Evolutionary conservation across 192 early-diverging fungal genomes (phyloP).

Genomic region (Haplosporangium gracile): DNA sequence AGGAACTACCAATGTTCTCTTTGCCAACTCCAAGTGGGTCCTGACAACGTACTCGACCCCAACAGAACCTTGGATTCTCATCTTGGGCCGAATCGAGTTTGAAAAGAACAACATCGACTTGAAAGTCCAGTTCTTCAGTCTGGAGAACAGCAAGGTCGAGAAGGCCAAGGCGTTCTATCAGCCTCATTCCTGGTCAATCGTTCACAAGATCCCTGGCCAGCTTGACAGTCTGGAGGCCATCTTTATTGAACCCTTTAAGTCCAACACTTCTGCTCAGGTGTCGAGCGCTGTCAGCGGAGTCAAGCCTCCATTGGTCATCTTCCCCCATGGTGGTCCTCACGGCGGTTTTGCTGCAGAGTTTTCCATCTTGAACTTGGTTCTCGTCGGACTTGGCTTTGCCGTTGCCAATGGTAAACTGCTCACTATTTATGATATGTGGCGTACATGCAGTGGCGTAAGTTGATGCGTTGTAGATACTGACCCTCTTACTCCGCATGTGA

Average conservation of each 20-base stretch:
- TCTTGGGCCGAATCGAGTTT: slow-evolving; percentile 40
- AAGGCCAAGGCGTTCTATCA: slow-evolving; percentile 40
- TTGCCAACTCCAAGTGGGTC: slow-evolving; percentile 58
- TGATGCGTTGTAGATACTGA: neutral
- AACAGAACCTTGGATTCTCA: slow-evolving; percentile 59
- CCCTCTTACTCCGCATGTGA: neutral
- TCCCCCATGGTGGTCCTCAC: slow-evolving; percentile 89
- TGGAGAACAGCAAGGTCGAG: slow-evolving; percentile 28
- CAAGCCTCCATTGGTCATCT: slow-evolving; percentile 72
- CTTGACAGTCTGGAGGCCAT: slow-evolving; percentile 57
- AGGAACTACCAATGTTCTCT: slow-evolving; percentile 61
- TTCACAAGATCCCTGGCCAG: slow-evolving; percentile 45
- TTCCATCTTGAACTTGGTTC: slow-evolving; percentile 56
- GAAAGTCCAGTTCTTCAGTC: slow-evolving; percentile 23
- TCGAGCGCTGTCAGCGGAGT: slow-evolving; percentile 32
- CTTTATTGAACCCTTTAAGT: slow-evolving; percentile 42
- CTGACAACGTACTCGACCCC: slow-evolving; percentile 68
- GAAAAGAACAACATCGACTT: slow-evolving; percentile 8
- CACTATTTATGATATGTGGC: neutral
- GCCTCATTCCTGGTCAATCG: slow-evolving; percentile 52
- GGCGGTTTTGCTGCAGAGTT: slow-evolving; percentile 66
- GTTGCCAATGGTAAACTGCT: slow-evolving; percentile 54
- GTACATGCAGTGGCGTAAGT: neutral
- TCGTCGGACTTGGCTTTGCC: slow-evolving; percentile 74
- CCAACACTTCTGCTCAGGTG: slow-evolving; percentile 15